These are phyloP conservation scores for Fusarium neocosmosporiellum DNA, from an alignment of 2,329 filamentous ascomycete genomes.

Conservation along the genomic window DNA sequence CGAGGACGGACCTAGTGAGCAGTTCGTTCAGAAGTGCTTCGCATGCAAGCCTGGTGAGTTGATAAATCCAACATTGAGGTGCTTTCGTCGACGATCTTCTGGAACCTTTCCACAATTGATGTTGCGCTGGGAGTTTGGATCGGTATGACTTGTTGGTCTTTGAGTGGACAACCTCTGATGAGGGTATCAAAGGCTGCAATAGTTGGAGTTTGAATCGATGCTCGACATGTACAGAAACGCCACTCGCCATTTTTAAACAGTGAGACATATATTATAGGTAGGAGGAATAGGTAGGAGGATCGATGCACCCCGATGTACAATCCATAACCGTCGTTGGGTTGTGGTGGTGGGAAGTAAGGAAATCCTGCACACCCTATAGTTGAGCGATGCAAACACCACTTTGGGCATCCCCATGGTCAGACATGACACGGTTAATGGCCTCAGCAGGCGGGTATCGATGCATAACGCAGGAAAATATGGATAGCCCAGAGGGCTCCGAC, in stretches of 20 bases:
- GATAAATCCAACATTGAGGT: neutral
- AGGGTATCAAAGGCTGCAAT: neutral
- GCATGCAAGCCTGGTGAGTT: neutral
- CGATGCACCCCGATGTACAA: no score
- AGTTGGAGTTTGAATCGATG: neutral
- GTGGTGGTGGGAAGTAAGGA: neutral
- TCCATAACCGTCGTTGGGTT: neutral
- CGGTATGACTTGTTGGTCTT: neutral
- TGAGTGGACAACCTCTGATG: neutral
- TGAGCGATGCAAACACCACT: neutral
- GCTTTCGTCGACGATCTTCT: neutral
- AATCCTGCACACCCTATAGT: neutral
- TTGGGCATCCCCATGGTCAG: neutral
- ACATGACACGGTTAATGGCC: no score
- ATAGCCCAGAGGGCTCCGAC: neutral
- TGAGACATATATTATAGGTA: neutral
- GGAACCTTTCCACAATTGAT: neutral
- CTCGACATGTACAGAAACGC: neutral
- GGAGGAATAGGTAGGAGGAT: no score
- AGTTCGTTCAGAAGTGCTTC: neutral
- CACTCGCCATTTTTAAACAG: fast-evolving
- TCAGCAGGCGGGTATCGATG: neutral
- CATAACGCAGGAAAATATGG: neutral
- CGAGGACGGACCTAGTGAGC: neutral
- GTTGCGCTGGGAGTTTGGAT: neutral